Evolutionary conservation across 169 alveolate genomes (phyloP), one percentile per base, ranked within the genome.

Genomic region (Amoebophrya sp.): DNA sequence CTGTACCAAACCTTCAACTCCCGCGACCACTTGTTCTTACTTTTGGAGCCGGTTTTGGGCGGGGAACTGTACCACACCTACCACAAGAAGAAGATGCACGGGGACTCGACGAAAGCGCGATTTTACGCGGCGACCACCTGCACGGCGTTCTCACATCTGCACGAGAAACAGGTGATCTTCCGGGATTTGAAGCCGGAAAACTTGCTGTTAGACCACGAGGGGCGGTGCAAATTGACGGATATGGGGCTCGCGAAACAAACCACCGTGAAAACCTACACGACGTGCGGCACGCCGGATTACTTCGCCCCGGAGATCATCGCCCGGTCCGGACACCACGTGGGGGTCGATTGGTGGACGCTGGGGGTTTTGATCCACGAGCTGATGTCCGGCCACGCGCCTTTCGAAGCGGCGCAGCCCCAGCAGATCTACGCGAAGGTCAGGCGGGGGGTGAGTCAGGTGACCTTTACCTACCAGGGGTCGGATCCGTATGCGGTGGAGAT

Each of bases 151-250:
- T 97, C 97, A 90, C 97, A 97, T 93, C 89, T 97, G 53, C 99
- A 97, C 92, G 98, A 96, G 77, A 93, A 98, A 41, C 83, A 66
- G 83, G 96, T 98, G 90, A 97, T 98, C 23, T 97, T 97, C 94
- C 90, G 99, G 92, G 99, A 98, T 95, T 95, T 98, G 40, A 98
- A 98, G 94, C 99, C 99, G 23, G 99, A 98, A 94, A 98, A 98
- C 94, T 96, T 98, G 29, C 95, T 98, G 93, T 94, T 98, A 77
- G 99, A 97, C 93, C 96, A 97, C 89, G 97, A 98, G 90, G 99
- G 99, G n/a, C 97, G 97, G 94, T 95, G 97, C 40, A 98, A 98
- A 93, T 94, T 98, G 77, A 97, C 97, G n/a, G 99, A 98, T 94
- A 96, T 98, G 77, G 99, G 99, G 35, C 97, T 98, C 92, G 99